Conservation (phyloP, 352 stramenopile genomes). For the Globisporangium viniferum region DNA sequence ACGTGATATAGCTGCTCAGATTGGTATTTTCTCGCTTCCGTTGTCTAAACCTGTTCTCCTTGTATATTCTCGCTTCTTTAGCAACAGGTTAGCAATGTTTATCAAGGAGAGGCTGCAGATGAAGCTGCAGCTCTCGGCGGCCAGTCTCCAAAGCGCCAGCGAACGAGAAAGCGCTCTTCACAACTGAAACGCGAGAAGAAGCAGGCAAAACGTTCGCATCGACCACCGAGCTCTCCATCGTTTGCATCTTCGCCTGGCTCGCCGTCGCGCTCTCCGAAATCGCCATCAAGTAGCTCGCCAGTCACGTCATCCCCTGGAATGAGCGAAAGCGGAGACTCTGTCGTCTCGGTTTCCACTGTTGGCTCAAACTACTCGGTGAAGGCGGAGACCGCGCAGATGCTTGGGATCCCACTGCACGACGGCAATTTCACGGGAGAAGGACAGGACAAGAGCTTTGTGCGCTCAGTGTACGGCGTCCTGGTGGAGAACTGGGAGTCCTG, state of each 20-base stretch:
- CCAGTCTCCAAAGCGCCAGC: slow-evolving; percentile 75
- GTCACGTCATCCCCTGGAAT: slow-evolving; percentile 59
- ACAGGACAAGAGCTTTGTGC: slow-evolving; percentile 56
- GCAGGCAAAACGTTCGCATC: slow-evolving; percentile 64
- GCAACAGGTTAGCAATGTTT: slow-evolving; percentile 73
- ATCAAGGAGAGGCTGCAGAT: slow-evolving; percentile 81
- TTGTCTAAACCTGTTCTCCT: not conserved
- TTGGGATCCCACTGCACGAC: slow-evolving; percentile 77
- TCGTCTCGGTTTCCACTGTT: slow-evolving; percentile 55
- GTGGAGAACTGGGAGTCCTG: slow-evolving; percentile 83
- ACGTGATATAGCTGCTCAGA: not conserved
- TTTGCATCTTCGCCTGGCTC: slow-evolving; percentile 63
- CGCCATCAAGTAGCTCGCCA: slow-evolving; percentile 39
- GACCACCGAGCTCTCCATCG: slow-evolving; percentile 62
- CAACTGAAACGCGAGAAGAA: slow-evolving; percentile 80
- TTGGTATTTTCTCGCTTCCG: not conserved
- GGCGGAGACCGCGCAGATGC: slow-evolving; percentile 66
- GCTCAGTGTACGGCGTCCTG: slow-evolving; percentile 70
- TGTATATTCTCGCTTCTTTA: slow-evolving; percentile 6
- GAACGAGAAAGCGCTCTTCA: slow-evolving; percentile 81
- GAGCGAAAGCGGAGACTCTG: slow-evolving; percentile 59
- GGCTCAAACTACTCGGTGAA: slow-evolving; percentile 79
- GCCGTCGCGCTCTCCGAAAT: slow-evolving; percentile 62
- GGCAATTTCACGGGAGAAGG: slow-evolving; percentile 49
- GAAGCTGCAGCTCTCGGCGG: slow-evolving; percentile 76